Conservation (phyloP, 148 eudicot genomes). For the Chenopodium formosanum region DNA sequence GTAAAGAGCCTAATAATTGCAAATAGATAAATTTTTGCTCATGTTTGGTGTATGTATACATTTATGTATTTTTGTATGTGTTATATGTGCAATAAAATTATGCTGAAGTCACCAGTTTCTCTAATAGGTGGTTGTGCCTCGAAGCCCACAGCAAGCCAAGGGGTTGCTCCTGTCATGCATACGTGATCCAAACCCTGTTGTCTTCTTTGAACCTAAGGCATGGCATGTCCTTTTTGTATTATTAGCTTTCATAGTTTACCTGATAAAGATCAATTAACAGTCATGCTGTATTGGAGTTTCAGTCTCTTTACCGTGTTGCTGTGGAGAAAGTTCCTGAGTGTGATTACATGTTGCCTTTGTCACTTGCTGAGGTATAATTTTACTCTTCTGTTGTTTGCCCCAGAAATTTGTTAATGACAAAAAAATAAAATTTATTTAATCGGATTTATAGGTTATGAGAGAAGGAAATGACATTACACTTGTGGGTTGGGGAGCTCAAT, state of each 20-base stretch:
- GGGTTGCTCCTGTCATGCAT: slow-evolving; percentile 80
- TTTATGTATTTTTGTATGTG: not conserved
- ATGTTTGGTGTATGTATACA: not conserved
- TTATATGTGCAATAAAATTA: not conserved
- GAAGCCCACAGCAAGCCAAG: slow-evolving; percentile 92
- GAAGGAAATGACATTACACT: slow-evolving; percentile 94
- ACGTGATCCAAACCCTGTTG: slow-evolving; percentile 94
- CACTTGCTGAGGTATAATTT: slow-evolving; percentile 78
- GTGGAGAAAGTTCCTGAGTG: slow-evolving; percentile 91
- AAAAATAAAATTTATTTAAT: not conserved
- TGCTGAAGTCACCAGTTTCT: not conserved
- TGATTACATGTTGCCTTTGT: slow-evolving; percentile 92
- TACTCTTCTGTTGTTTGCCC: not conserved
- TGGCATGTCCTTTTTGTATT: slow-evolving; percentile 3
- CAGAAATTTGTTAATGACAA: not conserved
- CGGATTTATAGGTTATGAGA: slow-evolving; percentile 56
- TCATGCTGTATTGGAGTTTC: slow-evolving; percentile 29
- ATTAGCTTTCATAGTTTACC: slow-evolving; percentile 4
- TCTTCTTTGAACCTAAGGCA: slow-evolving; percentile 98
- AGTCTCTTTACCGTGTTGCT: slow-evolving; percentile 93
- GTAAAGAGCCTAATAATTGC: not conserved
- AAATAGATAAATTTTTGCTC: not conserved
- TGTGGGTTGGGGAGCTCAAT: slow-evolving; percentile 98
- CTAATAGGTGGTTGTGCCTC: slow-evolving; percentile 83
- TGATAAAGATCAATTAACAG: not conserved